Base-by-base conservation (phyloP, 2,329 filamentous ascomycete genomes). In the Colletotrichum chrysophilum region DNA sequence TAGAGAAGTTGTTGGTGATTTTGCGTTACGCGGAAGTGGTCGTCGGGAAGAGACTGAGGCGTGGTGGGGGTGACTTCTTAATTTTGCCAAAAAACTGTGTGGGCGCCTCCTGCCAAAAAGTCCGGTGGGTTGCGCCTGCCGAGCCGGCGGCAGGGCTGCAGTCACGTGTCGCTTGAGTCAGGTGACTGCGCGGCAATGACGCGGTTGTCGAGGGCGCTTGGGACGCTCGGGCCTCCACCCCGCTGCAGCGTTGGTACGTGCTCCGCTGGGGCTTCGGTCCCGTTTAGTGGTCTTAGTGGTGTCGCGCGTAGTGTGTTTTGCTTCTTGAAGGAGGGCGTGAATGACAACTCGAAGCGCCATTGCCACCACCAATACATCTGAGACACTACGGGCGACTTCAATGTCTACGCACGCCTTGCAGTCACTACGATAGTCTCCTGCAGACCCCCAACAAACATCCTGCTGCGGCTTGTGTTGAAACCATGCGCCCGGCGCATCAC, bases 401-500 rank as follows among this genome's bases (percentile, higher is more conserved):
- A 64, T 38, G 38, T n/a, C 32, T 58, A 21, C 18, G 2, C 4
- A 32, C 14, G 32, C 30, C 12, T 21, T 21, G 26, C 24, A 52
- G 43, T 6, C 14, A 65, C 3, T 14, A 36, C 13, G n/a, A 43
- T 24, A 67, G 65, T 52, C 13, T 60, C 10, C n/a, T 2, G 32
- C 28, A 43, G 32, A 34, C 32, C 21, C 43, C 18, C 21, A 38
- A 7, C 3, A 10, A 55, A 71, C 67, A 85, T 79, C 76, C 78
- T 84, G 84, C 80, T 82, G 78, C 79, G 78, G 56, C 75, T 69
- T 48, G 78, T 36, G 71, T 74, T 78, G 62, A 75, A 83, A 82
- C 82, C 84, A 87, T 88, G 89, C 87, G 88, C 87, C 78, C 78
- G 85, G 87, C 87, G 88, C 87, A 82, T 83, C 83, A 83, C 85